Base-by-base conservation (phyloP, 441 rosid genomes). In the Corymbia citriodora region DNA sequence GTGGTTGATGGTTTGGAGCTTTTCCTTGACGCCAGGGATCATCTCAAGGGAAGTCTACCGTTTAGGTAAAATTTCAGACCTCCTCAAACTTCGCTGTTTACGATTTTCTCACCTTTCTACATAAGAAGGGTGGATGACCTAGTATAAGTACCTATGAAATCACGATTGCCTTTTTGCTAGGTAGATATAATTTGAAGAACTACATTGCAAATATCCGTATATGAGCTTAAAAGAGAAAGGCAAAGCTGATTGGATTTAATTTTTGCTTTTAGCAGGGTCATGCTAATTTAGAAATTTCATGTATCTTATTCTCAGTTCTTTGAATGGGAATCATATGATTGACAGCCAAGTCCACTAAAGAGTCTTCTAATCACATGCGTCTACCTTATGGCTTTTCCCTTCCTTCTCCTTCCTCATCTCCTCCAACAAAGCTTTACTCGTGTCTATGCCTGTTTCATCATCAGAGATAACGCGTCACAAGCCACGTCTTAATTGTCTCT, bases 401-500 rank as follows among this genome's bases (percentile, higher is more conserved):
- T 93, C 96, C 87, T 89, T 92, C 65, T 93, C 95, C 92, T 95
- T 94, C 89, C 91, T 92, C 92, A 96, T 95, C 93, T 95, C 97
- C 92, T 95, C 98, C 88, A 97, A 88, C 86, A 98, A 53, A 12
- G 96, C 92, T 63, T 93, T 94, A 27, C 97, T 92, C 5, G 99
- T 96, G 31, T 95, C 98, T 8, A 97, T 96, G 40, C 99, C 99
- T 96, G 93, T 90, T 53, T 40, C 59, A 89, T n/a, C 33, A 23
- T n/a, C 48, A 87, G 81, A 82, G 50, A 81, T 5, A 25, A 52
- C n/a, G 63, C 59, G 49, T 89, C 49, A 49, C 48, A 61, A 40
- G 57, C 33, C 50, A 25, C 45, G 11, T 49, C 40, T 86, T 48
- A 49, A n/a, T 50, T 53, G 61, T 33, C 19, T n/a, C 40, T 65